A percentile compares a stretch with the other conserved stretches of the same genome.
phyloP scores from a whole-genome alignment of 331 rosid species.

The Malus hybrid region DNA sequence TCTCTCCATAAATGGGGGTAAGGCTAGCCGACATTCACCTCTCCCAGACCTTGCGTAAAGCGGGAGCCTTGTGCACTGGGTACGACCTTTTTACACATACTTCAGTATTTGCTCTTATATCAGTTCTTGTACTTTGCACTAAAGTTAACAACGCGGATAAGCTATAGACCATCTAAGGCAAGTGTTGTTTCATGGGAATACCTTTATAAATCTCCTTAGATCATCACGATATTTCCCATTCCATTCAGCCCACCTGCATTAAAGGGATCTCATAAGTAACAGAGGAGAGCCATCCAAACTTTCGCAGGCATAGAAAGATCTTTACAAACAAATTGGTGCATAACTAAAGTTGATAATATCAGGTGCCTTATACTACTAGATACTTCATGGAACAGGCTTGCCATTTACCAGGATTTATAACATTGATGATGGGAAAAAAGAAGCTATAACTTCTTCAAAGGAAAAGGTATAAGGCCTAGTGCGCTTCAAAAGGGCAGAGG shows the following conservation, averaged over 20 bases:
- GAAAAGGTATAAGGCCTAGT: neutral
- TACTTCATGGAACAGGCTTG: too few species aligned
- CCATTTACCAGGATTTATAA: too few species aligned
- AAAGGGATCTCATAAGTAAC: conserved; percentile 13
- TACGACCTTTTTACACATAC: too few species aligned
- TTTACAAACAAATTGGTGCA: neutral
- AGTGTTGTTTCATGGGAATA: conserved; percentile 14
- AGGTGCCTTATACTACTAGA: too few species aligned
- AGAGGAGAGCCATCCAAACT: neutral
- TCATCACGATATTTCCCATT: conserved; percentile 94
- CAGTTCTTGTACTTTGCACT: neutral
- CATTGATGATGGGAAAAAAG: too few species aligned
- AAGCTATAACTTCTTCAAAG: neutral
- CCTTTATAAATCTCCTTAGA: conserved; percentile 87
- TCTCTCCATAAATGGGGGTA: too few species aligned
- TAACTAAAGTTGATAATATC: neutral
- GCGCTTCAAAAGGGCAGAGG: neutral
- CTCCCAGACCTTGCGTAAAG: too few species aligned
- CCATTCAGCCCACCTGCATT: conserved; percentile 99
- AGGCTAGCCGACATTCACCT: too few species aligned
- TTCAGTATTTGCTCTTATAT: neutral
- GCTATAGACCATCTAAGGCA: neutral
- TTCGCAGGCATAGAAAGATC: neutral
- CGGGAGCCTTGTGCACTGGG: too few species aligned
- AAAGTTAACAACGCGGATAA: neutral